Conservation (phyloP, 1,284 basidiomycete genomes). For the Austroboletus novae-zelandiae region DNA sequence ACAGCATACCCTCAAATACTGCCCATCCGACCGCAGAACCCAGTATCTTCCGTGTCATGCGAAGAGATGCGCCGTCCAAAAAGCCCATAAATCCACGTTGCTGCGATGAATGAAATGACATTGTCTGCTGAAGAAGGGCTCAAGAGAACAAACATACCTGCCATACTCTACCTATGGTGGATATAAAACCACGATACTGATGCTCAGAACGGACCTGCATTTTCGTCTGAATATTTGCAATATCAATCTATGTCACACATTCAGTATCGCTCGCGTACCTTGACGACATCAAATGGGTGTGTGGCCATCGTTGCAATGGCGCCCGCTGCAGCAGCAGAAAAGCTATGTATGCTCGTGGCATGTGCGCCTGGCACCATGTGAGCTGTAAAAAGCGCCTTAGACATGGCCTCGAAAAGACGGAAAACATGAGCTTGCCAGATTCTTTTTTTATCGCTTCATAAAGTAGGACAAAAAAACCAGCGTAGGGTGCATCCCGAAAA, state of each 20-base stretch:
- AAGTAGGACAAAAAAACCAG: slow-evolving; percentile 88
- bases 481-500: slow-evolving; percentile 92
- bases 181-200: slow-evolving; percentile 66
- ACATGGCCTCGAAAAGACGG: background rate
- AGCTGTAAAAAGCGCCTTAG: slow-evolving; percentile 23
- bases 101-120: slow-evolving; percentile 25
- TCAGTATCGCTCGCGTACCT: slow-evolving; percentile 45
- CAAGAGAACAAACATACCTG: slow-evolving; percentile 43
- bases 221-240: slow-evolving; percentile 55
- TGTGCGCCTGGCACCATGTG: slow-evolving; percentile 37
- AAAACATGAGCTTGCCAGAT: slow-evolving; percentile 44
- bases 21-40: slow-evolving; percentile 92
- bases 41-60: slow-evolving; percentile 85
- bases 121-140: background rate
- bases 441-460: slow-evolving; percentile 86
- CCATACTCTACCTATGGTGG: slow-evolving; percentile 67
- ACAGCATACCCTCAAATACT: slow-evolving; percentile 82
- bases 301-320: slow-evolving; percentile 80
- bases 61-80: slow-evolving; percentile 82
- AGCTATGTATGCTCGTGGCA: slow-evolving; percentile 50
- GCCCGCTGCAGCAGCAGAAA: slow-evolving; percentile 74
- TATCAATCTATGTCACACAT: background rate
- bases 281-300: slow-evolving; percentile 89
- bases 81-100: slow-evolving; percentile 78
- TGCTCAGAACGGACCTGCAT: slow-evolving; percentile 81